Evolutionary conservation across 148 eudicot species (phyloP).

Genomic region (Amaranthus hypochondriacus): DNA sequence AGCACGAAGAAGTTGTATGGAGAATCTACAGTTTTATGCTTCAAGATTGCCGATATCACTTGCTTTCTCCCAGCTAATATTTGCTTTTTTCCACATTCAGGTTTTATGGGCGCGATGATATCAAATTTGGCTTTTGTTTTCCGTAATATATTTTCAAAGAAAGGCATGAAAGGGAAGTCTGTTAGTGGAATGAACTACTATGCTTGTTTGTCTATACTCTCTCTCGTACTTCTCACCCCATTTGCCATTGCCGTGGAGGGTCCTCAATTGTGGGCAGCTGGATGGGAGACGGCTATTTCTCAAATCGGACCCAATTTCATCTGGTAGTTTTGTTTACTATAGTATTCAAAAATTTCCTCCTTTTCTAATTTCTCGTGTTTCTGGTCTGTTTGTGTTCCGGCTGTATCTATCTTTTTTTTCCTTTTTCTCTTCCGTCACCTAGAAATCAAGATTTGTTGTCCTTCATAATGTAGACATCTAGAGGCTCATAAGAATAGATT

Average conservation of each 20-base stretch:
- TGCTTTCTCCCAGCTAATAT: constrained; percentile 19
- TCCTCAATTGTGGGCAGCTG: constrained; percentile 73
- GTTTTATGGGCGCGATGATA: constrained; percentile 86
- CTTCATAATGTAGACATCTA: neutral
- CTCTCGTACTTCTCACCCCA: constrained; percentile 64
- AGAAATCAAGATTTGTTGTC: neutral
- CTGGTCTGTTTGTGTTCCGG: constrained; percentile 20
- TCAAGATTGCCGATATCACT: neutral
- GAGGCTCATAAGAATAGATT: neutral
- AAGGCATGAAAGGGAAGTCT: constrained; percentile 83
- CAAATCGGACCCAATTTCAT: constrained; percentile 68
- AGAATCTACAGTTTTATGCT: neutral
- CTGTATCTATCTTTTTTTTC: constrained; percentile 12
- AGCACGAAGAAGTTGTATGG: neutral
- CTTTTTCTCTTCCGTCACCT: neutral
- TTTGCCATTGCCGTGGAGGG: constrained; percentile 86
- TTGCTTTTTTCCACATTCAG: constrained; percentile 31
- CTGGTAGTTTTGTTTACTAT: constrained; percentile 37
- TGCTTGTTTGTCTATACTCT: constrained; percentile 70
- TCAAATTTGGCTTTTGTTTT: constrained; percentile 81
- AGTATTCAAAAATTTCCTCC: neutral
- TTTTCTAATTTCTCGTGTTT: neutral
- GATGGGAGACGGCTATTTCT: constrained; percentile 60
- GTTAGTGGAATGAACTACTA: constrained; percentile 90
- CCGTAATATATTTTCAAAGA: constrained; percentile 81